Evolutionary conservation across 1,284 basidiomycete species (phyloP).

Genomic region (Ganoderma sinense): DNA sequence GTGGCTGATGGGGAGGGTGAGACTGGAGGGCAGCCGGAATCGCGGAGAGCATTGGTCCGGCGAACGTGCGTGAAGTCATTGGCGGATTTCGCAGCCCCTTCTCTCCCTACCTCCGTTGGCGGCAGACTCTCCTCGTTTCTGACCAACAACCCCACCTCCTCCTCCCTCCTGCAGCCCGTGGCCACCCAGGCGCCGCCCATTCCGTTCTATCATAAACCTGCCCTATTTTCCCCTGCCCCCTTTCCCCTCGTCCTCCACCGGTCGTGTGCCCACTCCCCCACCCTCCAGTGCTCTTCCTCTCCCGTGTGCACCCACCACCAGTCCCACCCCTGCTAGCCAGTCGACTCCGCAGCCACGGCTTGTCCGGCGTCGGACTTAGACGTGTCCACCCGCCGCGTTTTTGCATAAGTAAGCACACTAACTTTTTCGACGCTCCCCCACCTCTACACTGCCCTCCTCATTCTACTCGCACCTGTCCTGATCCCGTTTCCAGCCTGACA

Average conservation of each 20-base stretch:
- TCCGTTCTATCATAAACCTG: conserved; percentile 32
- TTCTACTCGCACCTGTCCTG: background rate
- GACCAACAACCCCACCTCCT: background rate
- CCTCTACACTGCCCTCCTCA: background rate
- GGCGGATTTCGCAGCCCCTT: conserved; percentile 25
- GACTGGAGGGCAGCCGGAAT: conserved; percentile 19
- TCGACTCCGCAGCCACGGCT: conserved; percentile 1
- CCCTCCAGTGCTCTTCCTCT: background rate
- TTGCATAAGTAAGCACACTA: conserved; percentile 23
- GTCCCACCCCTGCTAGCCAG: background rate
- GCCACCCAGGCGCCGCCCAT: conserved; percentile 24
- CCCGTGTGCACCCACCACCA: background rate
- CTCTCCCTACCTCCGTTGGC: conserved; percentile 1
- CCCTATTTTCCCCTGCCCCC: conserved; percentile 15
- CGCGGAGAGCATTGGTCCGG: conserved; percentile 32
- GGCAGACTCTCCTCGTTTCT: background rate
- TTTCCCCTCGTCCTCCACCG: conserved; percentile 17
- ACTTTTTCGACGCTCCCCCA: conserved; percentile 25
- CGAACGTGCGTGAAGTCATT: conserved; percentile 54
- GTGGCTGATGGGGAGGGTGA: conserved; percentile 14
- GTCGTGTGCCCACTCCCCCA: conserved; percentile 38
- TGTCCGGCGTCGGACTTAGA: conserved; percentile 3
- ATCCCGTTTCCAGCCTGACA: background rate
- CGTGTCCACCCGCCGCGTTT: conserved; percentile 1
- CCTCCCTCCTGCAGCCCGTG: background rate